A percentile compares a stretch with the other conserved stretches of the same genome.
These are phyloP conservation scores for Phellinidium pouzarii DNA, from an alignment of 1,284 basidiomycete species.

Conservation along the genomic window DNA sequence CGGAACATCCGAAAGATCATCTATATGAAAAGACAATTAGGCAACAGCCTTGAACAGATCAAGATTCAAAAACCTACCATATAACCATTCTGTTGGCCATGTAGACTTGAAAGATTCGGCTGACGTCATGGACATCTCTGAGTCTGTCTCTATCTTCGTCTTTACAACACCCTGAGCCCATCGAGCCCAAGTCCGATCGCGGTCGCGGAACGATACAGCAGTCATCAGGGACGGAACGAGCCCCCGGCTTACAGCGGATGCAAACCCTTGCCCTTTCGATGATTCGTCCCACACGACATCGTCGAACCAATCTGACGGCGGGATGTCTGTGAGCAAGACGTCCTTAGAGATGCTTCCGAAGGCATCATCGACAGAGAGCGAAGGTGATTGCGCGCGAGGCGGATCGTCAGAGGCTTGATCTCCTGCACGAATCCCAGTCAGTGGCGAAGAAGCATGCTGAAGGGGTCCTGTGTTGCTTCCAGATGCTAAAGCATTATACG, in stretches of 20 bases:
- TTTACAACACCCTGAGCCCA: too few relatives aligned
- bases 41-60: too few relatives aligned
- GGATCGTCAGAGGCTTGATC: background rate
- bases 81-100: too few relatives aligned
- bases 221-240: background rate
- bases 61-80: too few relatives aligned
- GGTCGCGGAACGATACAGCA: background rate
- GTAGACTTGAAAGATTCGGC: too few relatives aligned
- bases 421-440: background rate
- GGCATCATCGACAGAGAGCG: background rate
- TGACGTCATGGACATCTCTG: too few relatives aligned
- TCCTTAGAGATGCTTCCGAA: background rate
- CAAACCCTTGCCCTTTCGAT: background rate
- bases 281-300: background rate
- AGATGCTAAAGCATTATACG: too few relatives aligned
- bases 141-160: too few relatives aligned
- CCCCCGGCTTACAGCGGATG: background rate
- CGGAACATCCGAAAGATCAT: too few relatives aligned
- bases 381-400: background rate
- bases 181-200: background rate
- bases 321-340: background rate
- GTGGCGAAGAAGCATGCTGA: background rate
- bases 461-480: too few relatives aligned
- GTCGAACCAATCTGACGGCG: background rate
- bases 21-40: too few relatives aligned